These are phyloP conservation scores for Globisporangium middletonii DNA, from an alignment of 352 stramenopile genomes.

Conservation along the genomic window DNA sequence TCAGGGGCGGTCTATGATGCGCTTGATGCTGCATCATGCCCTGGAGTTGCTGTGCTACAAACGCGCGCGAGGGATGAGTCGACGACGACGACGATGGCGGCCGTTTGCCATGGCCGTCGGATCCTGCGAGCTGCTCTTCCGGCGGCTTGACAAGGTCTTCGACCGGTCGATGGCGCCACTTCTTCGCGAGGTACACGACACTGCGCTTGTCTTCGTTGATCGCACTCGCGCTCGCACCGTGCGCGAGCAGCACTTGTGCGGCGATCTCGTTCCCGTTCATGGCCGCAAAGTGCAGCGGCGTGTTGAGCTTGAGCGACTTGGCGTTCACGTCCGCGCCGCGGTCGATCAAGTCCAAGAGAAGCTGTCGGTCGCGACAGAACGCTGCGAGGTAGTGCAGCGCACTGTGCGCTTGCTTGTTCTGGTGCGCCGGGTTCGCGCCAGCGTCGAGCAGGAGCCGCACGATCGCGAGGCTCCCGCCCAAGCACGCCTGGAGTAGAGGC, in stretches of 20 bases:
- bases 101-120: neutral
- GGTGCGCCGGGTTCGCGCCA: conserved; percentile 50
- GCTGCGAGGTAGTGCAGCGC: conserved; percentile 60
- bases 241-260: conserved; percentile 40
- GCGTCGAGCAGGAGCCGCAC: conserved; percentile 37
- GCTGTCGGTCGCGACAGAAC: conserved; percentile 45
- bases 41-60: conserved; percentile 9
- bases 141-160: conserved; percentile 51
- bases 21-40: conserved; percentile 2
- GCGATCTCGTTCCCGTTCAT: conserved; percentile 75
- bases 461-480: conserved; percentile 42
- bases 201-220: conserved; percentile 77
- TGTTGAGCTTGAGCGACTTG: conserved; percentile 72
- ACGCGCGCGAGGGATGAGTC: neutral
- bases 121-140: conserved; percentile 17
- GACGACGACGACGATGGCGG: neutral
- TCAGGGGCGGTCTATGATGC: conserved; percentile 18
- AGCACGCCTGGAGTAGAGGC: conserved; percentile 47
- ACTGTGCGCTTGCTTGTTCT: conserved; percentile 64
- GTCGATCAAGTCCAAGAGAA: conserved; percentile 41
- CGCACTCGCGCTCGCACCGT: conserved; percentile 52
- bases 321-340: conserved; percentile 55
- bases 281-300: conserved; percentile 65
- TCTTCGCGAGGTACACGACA: conserved; percentile 69
- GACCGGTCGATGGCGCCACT: conserved; percentile 57